A percentile compares a stretch with the other conserved stretches of the same genome.
phyloP scores from a whole-genome alignment of 306 rosid species.

The Sphenostylis stenocarpa region DNA sequence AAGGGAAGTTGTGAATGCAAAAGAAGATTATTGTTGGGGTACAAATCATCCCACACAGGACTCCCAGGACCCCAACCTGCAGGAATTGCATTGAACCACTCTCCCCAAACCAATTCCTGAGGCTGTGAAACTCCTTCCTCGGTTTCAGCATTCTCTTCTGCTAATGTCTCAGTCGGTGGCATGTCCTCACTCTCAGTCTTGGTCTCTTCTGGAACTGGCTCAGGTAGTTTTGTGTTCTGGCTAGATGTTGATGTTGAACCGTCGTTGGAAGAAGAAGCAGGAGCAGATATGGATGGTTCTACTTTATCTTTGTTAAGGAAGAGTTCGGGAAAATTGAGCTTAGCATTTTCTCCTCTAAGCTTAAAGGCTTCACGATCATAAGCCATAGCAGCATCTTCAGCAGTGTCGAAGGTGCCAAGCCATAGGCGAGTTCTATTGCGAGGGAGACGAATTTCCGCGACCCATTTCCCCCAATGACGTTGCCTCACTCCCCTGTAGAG shows the following conservation, averaged over 20 bases:
- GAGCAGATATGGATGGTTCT: conserved; percentile 31
- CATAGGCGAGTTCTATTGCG: conserved; percentile 81
- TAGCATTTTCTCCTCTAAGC: conserved; percentile 85
- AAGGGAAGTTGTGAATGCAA: conserved; percentile 52
- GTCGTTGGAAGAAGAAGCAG: conserved; percentile 28
- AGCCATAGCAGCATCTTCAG: conserved; percentile 93
- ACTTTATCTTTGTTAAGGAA: conserved; percentile 60
- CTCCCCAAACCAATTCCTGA: conserved; percentile 67
- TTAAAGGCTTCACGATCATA: conserved; percentile 88
- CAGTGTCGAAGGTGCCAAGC: conserved; percentile 91
- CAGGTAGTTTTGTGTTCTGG: conserved; percentile 29
- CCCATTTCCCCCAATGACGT: conserved; percentile 99
- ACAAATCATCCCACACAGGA: conserved; percentile 88
- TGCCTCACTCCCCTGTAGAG: conserved; percentile 94
- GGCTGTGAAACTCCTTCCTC: conserved; percentile 45
- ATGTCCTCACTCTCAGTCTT: conserved; percentile 28
- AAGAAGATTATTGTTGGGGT: conserved; percentile 54
- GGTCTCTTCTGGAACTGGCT: conserved; percentile 24
- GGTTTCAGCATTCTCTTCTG: conserved; percentile 38
- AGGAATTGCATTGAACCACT: conserved; percentile 74
- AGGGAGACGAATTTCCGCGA: conserved; percentile 91
- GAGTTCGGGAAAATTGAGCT: conserved; percentile 83
- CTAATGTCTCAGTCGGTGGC: conserved; percentile 24
- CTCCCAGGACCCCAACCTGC: conserved; percentile 88
- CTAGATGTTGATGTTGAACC: conserved; percentile 32